Conservation (phyloP, 306 rosid species). For the Arachis hypogaea region DNA sequence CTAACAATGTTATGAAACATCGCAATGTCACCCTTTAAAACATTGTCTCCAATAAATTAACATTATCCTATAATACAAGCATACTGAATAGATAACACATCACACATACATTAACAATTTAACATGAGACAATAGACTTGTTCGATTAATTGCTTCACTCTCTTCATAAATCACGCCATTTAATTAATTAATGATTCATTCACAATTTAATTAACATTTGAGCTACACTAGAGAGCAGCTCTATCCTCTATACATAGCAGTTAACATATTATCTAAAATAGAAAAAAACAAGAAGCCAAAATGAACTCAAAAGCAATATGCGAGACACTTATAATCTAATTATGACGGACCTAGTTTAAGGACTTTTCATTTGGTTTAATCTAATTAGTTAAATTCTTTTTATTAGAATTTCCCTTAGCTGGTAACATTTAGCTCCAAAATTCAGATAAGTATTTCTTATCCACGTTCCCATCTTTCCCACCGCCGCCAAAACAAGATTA, state of each 20-base stretch:
- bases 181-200: background rate
- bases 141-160: constrained; percentile 7
- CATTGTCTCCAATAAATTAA: constrained; percentile 12
- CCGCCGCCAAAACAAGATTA: background rate
- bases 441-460: constrained; percentile 39
- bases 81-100: constrained; percentile 14
- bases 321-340: background rate
- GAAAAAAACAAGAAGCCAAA: constrained; percentile 2
- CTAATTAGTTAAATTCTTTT: background rate
- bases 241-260: background rate
- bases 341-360: constrained; percentile 26
- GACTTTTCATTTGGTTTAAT: constrained; percentile 1
- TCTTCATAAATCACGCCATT: constrained; percentile 15
- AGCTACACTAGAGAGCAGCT: background rate
- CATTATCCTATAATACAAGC: background rate
- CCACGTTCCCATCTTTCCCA: constrained; percentile 32
- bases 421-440: constrained; percentile 14
- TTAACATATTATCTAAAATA: background rate
- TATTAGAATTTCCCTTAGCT: background rate
- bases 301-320: constrained; percentile 38
- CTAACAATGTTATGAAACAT: constrained; percentile 2
- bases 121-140: constrained; percentile 3
- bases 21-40: background rate
- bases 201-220: background rate
- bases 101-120: background rate